Evolutionary conservation across 495 filamentous ascomycete genomes (phyloP), one percentile per base, ranked within the genome.

Genomic region (Bathelium albidoporum): DNA sequence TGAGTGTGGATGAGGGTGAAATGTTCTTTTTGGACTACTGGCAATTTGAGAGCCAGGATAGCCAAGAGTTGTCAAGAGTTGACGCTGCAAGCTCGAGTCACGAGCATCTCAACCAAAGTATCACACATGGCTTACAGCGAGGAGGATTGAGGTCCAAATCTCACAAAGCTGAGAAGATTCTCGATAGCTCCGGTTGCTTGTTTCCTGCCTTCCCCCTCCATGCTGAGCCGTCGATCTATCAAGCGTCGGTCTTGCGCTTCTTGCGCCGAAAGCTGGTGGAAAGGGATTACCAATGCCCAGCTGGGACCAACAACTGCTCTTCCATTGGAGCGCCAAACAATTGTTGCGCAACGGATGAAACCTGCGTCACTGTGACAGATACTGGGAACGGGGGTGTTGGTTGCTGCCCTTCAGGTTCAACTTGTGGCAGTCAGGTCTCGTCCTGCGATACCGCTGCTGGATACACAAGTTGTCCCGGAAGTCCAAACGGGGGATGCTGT

Each of bases 401-500:
- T 2, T 98, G 93, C 72, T 98, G 93, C 78, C 87, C 87, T 18
- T 72, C 73, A 32, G 91, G 91, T 2, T 72, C 82, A 68, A 82
- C 70, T 4, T 98, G 94, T 73, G 77, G 80, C 3, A 85, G 87
- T 7, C 74, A 75, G 7, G 82, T 96, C 44, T 78, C 79, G 0
- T 71, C 70, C 2, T 98, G 93, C 69, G 74, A 77, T 59, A 72
- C 71, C 0, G 63, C 28, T 4, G 66, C 63, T 24, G 86, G 84
- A 16, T 87, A 90, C 72, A 81, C 82, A 14, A 78, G 80, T 26
- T 98, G 94, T 70, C 78, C 85, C 1, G 77, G 80, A 20, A 81
- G 78, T 32, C 66, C 86, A 18, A 92, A 91, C 2, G 91, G 91
- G 0, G 93, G 92, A 0, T 97, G 93, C 68, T 97, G 93, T 72